Evolutionary conservation across 2,329 filamentous ascomycete species (phyloP).

Genomic region (Nemania sp.): DNA sequence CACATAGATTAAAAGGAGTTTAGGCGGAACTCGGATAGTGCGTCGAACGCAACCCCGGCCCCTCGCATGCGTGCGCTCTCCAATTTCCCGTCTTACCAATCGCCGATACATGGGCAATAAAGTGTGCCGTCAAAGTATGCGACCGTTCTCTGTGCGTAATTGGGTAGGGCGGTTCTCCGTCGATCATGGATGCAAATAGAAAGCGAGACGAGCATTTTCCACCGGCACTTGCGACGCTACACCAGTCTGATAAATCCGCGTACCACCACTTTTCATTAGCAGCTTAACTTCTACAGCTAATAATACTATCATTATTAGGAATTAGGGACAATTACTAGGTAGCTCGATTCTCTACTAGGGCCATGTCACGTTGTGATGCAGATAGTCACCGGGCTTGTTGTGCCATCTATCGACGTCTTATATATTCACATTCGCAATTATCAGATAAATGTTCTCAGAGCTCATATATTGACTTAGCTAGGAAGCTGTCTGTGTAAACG

Average conservation of each 20-base stretch:
- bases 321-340: too few relatives aligned
- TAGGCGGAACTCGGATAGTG: constrained; percentile 26
- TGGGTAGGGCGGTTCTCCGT: not conserved
- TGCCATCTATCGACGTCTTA: too few relatives aligned
- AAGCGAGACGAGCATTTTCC: not conserved
- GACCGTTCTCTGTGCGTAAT: not conserved
- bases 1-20: constrained; percentile 28
- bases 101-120: not conserved
- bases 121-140: not conserved
- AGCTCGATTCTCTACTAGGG: too few relatives aligned
- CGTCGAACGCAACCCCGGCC: constrained; percentile 11
- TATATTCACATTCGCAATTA: too few relatives aligned
- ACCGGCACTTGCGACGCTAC: constrained; percentile 5
- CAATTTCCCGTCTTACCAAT: constrained; percentile 29
- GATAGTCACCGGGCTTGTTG: too few relatives aligned
- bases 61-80: constrained; percentile 18
- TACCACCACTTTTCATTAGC: too few relatives aligned
- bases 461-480: too few relatives aligned
- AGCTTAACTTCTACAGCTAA: too few relatives aligned
- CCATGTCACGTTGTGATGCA: too few relatives aligned
- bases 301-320: too few relatives aligned
- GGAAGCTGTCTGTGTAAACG: too few relatives aligned
- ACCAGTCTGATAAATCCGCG: not conserved
- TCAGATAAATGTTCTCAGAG: too few relatives aligned
- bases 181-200: not conserved